Conservation (phyloP, 331 rosid genomes). For the Prunus yedoensis region DNA sequence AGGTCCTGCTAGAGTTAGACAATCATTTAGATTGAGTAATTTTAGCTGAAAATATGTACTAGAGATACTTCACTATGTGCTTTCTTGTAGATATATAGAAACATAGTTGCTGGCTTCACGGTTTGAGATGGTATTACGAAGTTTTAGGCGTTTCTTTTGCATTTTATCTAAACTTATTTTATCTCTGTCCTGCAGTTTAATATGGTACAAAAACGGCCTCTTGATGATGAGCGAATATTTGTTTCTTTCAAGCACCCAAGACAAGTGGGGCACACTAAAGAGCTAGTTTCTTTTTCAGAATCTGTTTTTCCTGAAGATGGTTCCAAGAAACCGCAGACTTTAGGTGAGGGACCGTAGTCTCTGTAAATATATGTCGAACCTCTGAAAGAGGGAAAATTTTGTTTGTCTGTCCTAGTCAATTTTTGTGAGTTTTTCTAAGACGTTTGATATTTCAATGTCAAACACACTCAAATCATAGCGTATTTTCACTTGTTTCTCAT, state of each 20-base stretch:
- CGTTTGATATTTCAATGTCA: not conserved
- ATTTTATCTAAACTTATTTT: slow-evolving; percentile 7
- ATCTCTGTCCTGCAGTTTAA: slow-evolving; percentile 42
- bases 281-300: slow-evolving; percentile 61
- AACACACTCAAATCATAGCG: not conserved
- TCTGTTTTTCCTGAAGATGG: slow-evolving; percentile 52
- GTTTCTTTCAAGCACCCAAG: slow-evolving; percentile 64
- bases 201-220: slow-evolving; percentile 84
- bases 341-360: slow-evolving; percentile 52
- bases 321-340: slow-evolving; percentile 27
- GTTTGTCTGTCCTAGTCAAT: not conserved
- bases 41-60: not conserved
- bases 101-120: not conserved
- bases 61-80: not conserved
- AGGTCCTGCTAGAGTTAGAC: not conserved
- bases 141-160: not conserved
- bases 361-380: not conserved
- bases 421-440: not conserved
- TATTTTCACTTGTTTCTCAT: not conserved
- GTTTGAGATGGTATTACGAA: not conserved
- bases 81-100: not conserved
- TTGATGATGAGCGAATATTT: slow-evolving; percentile 56
- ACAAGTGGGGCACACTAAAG: slow-evolving; percentile 48
- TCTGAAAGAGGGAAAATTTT: not conserved
- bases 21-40: not conserved